Conservation (phyloP, 192 early-diverging fungal genomes). For the Linnemannia elongata region DNA sequence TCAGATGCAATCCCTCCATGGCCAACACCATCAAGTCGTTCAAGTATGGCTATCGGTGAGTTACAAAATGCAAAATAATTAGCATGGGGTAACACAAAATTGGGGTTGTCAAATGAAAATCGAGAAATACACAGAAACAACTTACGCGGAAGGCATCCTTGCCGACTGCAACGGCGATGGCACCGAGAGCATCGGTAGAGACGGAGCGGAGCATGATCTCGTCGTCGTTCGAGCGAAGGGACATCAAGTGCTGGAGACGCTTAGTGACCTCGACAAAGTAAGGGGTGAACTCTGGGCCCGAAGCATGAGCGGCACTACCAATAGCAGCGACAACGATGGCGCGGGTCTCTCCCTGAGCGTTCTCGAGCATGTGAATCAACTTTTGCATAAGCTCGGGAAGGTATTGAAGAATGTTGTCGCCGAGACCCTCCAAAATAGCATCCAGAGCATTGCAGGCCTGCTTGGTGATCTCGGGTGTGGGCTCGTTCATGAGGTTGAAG, state of each 20-base stretch:
- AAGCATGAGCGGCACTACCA: slow-evolving; percentile 92
- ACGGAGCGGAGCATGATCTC: slow-evolving; percentile 85
- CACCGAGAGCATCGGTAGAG: slow-evolving; percentile 86
- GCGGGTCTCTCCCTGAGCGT: slow-evolving; percentile 76
- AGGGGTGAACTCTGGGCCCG: slow-evolving; percentile 75
- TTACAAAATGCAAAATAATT: not conserved
- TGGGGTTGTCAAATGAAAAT: not conserved
- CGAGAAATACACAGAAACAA: not conserved
- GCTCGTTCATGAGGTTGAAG: slow-evolving; percentile 86
- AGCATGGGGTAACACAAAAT: not conserved
- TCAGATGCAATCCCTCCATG: slow-evolving; percentile 81
- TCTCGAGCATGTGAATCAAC: slow-evolving; percentile 80
- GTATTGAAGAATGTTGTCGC: slow-evolving; percentile 83
- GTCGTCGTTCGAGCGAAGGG: slow-evolving; percentile 75
- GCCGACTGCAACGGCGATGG: slow-evolving; percentile 91
- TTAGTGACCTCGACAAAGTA: slow-evolving; percentile 83
- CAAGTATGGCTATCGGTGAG: slow-evolving; percentile 67
- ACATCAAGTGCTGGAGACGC: slow-evolving; percentile 80
- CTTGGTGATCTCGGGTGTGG: slow-evolving; percentile 78
- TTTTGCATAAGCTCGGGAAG: slow-evolving; percentile 87
- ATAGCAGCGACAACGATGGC: slow-evolving; percentile 87
- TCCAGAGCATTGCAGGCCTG: slow-evolving; percentile 89
- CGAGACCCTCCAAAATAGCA: slow-evolving; percentile 89
- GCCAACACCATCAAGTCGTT: slow-evolving; percentile 82
- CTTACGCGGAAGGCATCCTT: slow-evolving; percentile 77